Evolutionary conservation across 2,329 filamentous ascomycete species (phyloP), one percentile per base, ranked within the genome.

Genomic region (Trichoderma pleuroti): DNA sequence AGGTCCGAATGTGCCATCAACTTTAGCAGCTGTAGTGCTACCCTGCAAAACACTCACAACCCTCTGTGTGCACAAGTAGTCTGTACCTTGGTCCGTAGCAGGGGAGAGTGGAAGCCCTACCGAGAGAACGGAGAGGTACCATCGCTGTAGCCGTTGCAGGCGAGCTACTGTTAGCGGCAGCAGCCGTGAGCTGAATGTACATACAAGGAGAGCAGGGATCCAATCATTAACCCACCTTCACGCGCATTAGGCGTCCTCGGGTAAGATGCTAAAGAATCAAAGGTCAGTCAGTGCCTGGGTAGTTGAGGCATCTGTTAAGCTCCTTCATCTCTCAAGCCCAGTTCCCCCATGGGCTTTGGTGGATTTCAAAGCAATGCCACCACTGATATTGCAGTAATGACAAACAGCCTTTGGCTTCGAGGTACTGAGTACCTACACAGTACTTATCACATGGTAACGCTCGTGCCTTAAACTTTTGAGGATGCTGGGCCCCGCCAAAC

Each of bases 1-100:
- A 70, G 68, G 61, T 57, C 61, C 59, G 36, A 57, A 61, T 63
- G 26, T 62, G n/a, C 34, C 36, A 34, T 12, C 56, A 32, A 59
- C 28, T n/a, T 24, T 52, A 30, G 52, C 16, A 57, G 52, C 52
- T 28, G 52, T 57, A 57, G 52, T 57, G 28, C 52, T 57, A 57
- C 24, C 24, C 8, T 57, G 28, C 52, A 11, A 57, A 24, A 52
- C 46, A 24, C 46, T 24, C 46, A 21, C 46, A 52, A 24, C 46
- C 24, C 46, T 52, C 46, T 21, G 21, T 24, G 3, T 52, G n/a
- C 12, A 24, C 46, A 52, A 14, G 46, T 52, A 52, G 46, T 12
- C 46, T 24, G 46, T 52, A 52, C 46, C 42, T 52, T 12, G 46
- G 46, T 24, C 12, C 21, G n/a, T 24, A 24, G 46, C 46, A 52